Evolutionary conservation across 371 early-diverging fungal species (phyloP).

Genomic region (Rhizopus sp.): DNA sequence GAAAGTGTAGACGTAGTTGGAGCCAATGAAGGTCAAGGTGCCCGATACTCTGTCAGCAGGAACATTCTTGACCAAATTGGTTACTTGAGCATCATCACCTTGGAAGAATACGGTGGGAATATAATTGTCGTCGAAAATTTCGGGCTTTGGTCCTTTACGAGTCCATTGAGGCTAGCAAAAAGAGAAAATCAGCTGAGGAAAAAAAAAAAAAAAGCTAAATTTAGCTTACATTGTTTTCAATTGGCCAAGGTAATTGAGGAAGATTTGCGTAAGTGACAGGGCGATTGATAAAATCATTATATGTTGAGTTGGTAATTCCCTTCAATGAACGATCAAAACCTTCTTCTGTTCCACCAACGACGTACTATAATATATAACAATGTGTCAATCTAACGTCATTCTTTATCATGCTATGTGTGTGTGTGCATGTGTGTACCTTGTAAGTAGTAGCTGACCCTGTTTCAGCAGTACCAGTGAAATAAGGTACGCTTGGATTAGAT

Average conservation of each 20-base stretch:
- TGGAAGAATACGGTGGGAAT: slow-evolving; percentile 51
- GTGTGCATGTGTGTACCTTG: slow-evolving; percentile 41
- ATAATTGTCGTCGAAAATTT: slow-evolving; percentile 54
- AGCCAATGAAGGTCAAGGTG: slow-evolving; percentile 47
- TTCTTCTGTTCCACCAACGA: slow-evolving; percentile 49
- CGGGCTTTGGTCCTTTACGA: slow-evolving; percentile 34
- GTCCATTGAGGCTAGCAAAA: slow-evolving; percentile 54
- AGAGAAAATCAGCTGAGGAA: slow-evolving; percentile 1
- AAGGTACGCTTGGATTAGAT: slow-evolving; percentile 46
- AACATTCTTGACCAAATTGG: slow-evolving; percentile 33
- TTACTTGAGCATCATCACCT: slow-evolving; percentile 31
- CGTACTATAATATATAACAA: slow-evolving; percentile 31
- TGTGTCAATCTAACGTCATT: not conserved
- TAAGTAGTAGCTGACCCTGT: slow-evolving; percentile 37
- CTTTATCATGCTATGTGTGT: not conserved
- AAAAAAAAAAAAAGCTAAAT: not conserved
- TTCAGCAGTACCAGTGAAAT: slow-evolving; percentile 46
- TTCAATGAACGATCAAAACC: slow-evolving; percentile 47
- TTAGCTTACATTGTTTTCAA: slow-evolving; percentile 29
- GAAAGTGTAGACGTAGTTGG: slow-evolving; percentile 44
- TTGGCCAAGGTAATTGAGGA: slow-evolving; percentile 55
- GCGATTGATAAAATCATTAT: slow-evolving; percentile 53
- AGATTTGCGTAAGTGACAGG: slow-evolving; percentile 57
- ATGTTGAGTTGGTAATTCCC: slow-evolving; percentile 30
- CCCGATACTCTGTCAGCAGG: slow-evolving; percentile 21